phyloP scores from a whole-genome alignment of 768 basidiomycete genomes.

The Mrakia gelida region DNA sequence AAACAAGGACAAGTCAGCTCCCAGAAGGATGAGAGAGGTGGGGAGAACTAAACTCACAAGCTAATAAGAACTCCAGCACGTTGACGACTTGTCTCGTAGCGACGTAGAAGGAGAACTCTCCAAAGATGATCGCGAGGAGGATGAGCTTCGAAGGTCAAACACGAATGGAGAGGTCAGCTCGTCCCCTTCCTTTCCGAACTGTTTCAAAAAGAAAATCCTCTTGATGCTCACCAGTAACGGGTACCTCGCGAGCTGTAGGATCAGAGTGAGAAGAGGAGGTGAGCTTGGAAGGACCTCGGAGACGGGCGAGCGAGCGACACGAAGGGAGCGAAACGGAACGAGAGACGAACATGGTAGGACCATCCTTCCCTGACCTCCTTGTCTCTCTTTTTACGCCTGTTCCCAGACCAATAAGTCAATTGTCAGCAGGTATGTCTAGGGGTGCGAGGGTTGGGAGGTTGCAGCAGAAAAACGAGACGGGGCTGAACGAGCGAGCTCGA shows the following conservation, averaged over 20 bases:
- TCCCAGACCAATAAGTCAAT: constrained; percentile 55
- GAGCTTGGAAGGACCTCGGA: background rate
- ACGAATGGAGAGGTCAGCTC: no score
- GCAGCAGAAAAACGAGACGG: constrained; percentile 46
- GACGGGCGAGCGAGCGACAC: background rate
- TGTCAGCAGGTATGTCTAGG: background rate
- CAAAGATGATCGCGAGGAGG: constrained; percentile 75
- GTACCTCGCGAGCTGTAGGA: constrained; percentile 56
- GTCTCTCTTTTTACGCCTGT: constrained; percentile 52
- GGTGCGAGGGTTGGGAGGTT: constrained; percentile 44
- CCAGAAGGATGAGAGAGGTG: background rate
- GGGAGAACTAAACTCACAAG: background rate
- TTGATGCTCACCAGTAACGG: background rate
- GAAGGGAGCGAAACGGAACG: background rate
- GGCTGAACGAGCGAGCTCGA: no score
- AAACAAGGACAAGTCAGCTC: background rate
- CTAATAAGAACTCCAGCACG: constrained; percentile 84
- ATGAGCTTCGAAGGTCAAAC: constrained; percentile 53
- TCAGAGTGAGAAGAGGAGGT: constrained; percentile 46
- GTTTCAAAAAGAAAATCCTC: background rate
- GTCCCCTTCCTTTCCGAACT: background rate
- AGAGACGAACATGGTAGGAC: constrained; percentile 34
- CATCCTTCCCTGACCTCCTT: constrained; percentile 34
- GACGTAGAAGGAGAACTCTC: constrained; percentile 73
- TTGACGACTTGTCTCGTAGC: constrained; percentile 88